Percentiles rank a stretch among this genome's conserved stretches.
These are phyloP conservation scores for Phoenix dactylifera DNA, from an alignment of 176 grass and related monocot genomes.

Conservation along the genomic window DNA sequence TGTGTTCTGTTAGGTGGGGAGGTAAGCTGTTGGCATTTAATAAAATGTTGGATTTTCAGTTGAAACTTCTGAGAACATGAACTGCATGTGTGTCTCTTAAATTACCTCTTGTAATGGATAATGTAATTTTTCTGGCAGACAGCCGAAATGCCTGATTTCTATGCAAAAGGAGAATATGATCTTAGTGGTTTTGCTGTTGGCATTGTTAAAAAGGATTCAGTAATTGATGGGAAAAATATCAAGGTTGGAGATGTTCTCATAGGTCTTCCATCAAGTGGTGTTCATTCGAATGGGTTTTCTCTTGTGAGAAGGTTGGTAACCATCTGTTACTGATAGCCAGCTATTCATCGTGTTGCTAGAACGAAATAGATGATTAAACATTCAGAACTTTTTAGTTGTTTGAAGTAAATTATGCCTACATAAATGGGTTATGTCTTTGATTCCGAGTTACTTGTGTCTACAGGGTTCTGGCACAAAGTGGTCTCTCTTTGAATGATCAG, in stretches of 20 bases:
- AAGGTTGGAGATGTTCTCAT: constrained; percentile 77
- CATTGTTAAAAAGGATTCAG: constrained; percentile 62
- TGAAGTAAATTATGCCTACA: too few species aligned
- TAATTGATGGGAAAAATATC: constrained; percentile 88
- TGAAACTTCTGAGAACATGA: not conserved
- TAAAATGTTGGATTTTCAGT: not conserved
- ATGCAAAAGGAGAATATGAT: constrained; percentile 82
- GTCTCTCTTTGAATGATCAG: constrained; percentile 54
- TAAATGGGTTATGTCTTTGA: too few species aligned
- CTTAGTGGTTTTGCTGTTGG: constrained; percentile 92
- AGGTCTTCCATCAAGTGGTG: constrained; percentile 93
- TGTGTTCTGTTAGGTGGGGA: constrained; percentile 81
- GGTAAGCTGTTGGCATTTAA: constrained; percentile 26
- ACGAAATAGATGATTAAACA: too few species aligned
- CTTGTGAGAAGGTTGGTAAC: constrained; percentile 71
- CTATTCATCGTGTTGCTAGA: not conserved
- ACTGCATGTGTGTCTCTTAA: too few species aligned
- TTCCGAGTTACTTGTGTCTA: not conserved
- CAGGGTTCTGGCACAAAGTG: constrained; percentile 72
- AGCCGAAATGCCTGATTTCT: constrained; percentile 98
- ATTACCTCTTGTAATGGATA: not conserved
- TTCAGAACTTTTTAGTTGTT: too few species aligned
- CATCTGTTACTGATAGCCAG: not conserved
- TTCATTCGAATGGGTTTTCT: constrained; percentile 97
- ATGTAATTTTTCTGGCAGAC: constrained; percentile 30